Evolutionary conservation across 176 grass and related monocot genomes (phyloP), one percentile per base, ranked within the genome.

Genomic region (Musa beccarii): DNA sequence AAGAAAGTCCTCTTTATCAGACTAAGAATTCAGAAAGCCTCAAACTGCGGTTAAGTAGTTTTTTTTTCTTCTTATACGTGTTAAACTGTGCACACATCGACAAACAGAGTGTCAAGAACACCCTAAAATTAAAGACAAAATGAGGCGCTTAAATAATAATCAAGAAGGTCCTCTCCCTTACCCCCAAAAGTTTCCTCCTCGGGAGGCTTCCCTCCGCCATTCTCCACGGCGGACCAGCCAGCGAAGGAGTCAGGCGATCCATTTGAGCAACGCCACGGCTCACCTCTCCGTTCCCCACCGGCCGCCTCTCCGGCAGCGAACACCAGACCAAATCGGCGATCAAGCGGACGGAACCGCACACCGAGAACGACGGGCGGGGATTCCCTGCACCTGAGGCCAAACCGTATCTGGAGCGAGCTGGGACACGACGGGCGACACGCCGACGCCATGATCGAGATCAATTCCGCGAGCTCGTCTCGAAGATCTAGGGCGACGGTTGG

Each of bases 191-290:
- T 25, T 12, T 25, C 63, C 23, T 24, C 25, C 12, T 12, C 11
- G 10, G 63, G 9, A 25, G 63, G 25, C 11, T n/a, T 11, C 22
- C 77, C 63, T 22, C 79, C 49, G 2, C 79, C 54, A 12, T 72
- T 73, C 11, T 43, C 82, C 16, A 8, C 72, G n/a, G 53, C 78
- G 1, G 81, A 88, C 89, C 93, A 92, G 26, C 93, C 93, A 0
- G 93, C 83, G 69, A 96, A 92, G 68, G 83, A 81, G 76, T 84
- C 85, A 54, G 82, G 81, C 61, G 63, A 81, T 26, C 25, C 66
- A 71, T 51, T 59, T 3, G 66, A 34, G 14, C 17, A 20, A 67
- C 9, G 59, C 77, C 66, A 51, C 75, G 52, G 5, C 51, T 26
- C 26, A 55, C 26, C 14, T 71, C 56, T 51, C 25, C 25, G 23